Conservation (phyloP, 1,139 yeast genomes). For the Pichia norvegensis region DNA sequence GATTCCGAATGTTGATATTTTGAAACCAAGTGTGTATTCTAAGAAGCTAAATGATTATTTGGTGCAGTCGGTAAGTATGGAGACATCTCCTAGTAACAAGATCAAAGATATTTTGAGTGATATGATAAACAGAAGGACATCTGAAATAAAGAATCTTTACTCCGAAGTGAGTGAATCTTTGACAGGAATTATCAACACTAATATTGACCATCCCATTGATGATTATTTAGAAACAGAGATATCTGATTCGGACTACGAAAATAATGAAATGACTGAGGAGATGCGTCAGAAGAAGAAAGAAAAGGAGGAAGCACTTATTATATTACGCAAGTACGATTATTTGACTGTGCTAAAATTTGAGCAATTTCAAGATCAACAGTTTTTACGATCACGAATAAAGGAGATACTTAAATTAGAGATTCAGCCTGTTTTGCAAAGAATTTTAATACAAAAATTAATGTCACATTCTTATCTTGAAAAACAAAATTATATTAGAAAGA, state of each 20-base stretch:
- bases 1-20: constrained; percentile 11
- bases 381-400: constrained; percentile 51
- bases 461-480: constrained; percentile 59
- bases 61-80: constrained; percentile 12
- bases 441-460: constrained; percentile 66
- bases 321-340: constrained; percentile 21
- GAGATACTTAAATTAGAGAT: constrained; percentile 44
- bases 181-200: constrained; percentile 42
- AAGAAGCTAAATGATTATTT: constrained; percentile 10
- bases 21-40: constrained; percentile 4
- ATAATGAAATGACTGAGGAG: not conserved
- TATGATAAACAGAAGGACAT: constrained; percentile 9
- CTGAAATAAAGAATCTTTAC: constrained; percentile 19
- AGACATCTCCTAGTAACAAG: constrained; percentile 9
- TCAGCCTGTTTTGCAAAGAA: constrained; percentile 49
- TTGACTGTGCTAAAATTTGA: constrained; percentile 34
- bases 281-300: constrained; percentile 6
- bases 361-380: constrained; percentile 44
- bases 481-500: constrained; percentile 31
- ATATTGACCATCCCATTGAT: constrained; percentile 45
- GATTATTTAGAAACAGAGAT: constrained; percentile 21
- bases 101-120: constrained; percentile 8
- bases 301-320: constrained; percentile 8
- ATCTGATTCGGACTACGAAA: not conserved
- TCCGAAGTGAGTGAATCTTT: constrained; percentile 38